These are phyloP conservation scores for Pyrenophora seminiperda DNA, from an alignment of 2,329 filamentous ascomycete genomes.

Conservation along the genomic window DNA sequence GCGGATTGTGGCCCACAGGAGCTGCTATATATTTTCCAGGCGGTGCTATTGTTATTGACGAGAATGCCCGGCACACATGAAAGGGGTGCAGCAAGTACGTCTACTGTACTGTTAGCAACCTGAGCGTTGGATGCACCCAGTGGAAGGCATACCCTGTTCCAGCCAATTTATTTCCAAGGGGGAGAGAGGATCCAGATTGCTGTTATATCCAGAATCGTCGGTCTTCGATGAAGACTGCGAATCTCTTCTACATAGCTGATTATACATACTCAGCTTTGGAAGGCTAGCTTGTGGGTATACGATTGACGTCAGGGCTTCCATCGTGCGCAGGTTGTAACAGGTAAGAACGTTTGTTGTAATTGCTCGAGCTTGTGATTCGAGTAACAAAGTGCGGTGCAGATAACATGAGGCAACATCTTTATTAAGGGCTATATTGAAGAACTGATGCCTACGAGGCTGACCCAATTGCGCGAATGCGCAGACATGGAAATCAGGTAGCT, in stretches of 20 bases:
- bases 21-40: slow-evolving; percentile 15
- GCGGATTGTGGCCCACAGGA: slow-evolving; percentile 1
- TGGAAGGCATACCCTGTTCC: slow-evolving; percentile 23
- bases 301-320: slow-evolving; percentile 15
- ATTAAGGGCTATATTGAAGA: not conserved
- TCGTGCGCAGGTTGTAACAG: slow-evolving; percentile 15
- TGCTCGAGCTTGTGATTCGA: slow-evolving; percentile 7
- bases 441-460: slow-evolving; percentile 15
- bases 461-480: slow-evolving; percentile 26
- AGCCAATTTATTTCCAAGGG: slow-evolving; percentile 26
- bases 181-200: slow-evolving; percentile 36
- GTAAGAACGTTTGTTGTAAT: not conserved
- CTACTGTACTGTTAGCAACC: slow-evolving; percentile 15
- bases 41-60: slow-evolving; percentile 6
- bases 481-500: slow-evolving; percentile 22
- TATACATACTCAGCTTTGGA: slow-evolving; percentile 23
- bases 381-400: not conserved
- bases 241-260: slow-evolving; percentile 23
- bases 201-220: slow-evolving; percentile 40
- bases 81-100: slow-evolving; percentile 7
- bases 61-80: slow-evolving; percentile 12
- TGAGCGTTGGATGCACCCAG: not conserved
- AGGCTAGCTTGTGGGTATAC: slow-evolving; percentile 15
- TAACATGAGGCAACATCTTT: not conserved
- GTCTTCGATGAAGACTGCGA: slow-evolving; percentile 36